A percentile compares a stretch with the other conserved stretches of the same genome.
Evolutionary conservation across 2,329 filamentous ascomycete genomes (phyloP).

Genomic region (Colletotrichum salicis): DNA sequence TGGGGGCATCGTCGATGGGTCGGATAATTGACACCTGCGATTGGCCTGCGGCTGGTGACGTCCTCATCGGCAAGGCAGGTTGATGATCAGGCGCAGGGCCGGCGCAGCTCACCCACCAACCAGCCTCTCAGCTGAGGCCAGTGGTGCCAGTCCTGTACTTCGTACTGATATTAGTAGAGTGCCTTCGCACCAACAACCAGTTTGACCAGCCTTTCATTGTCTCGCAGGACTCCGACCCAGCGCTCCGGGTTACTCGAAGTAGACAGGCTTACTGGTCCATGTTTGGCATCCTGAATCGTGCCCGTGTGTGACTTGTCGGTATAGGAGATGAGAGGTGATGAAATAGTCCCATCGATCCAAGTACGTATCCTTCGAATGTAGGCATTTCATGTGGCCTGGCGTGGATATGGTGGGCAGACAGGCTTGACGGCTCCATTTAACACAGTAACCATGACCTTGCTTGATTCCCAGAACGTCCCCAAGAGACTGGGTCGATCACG

Average conservation of each 20-base stretch:
- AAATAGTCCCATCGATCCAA: slow-evolving; percentile 5
- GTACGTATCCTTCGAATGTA: slow-evolving; percentile 19
- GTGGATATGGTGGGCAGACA: slow-evolving; percentile 1
- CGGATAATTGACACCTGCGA: slow-evolving; percentile 6
- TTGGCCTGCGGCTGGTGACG: slow-evolving; percentile 27
- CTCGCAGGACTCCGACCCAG: neutral
- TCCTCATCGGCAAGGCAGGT: slow-evolving; percentile 11
- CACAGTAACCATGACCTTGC: slow-evolving; percentile 20
- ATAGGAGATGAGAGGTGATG: slow-evolving; percentile 28
- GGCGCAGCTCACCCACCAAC: neutral
- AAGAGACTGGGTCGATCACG: slow-evolving; percentile 35
- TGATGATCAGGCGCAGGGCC: slow-evolving; percentile 17
- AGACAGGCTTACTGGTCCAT: slow-evolving; percentile 12
- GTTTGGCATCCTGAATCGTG: slow-evolving; percentile 27
- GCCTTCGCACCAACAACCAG: neutral
- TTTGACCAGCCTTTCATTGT: slow-evolving; percentile 9
- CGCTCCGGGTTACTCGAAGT: slow-evolving; percentile 12
- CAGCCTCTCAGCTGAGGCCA: slow-evolving; percentile 3
- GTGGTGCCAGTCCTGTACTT: neutral
- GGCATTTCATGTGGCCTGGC: neutral
- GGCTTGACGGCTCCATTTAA: slow-evolving; percentile 13
- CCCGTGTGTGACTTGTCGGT: slow-evolving; percentile 2
- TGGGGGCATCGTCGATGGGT: slow-evolving; percentile 18
- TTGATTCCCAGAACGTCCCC: slow-evolving; percentile 19
- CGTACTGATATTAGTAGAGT: neutral